A percentile compares a stretch with the other conserved stretches of the same genome.
Evolutionary conservation across 805 yeast genomes (phyloP).

Genomic region (Dipodascopsis uninucleata): DNA sequence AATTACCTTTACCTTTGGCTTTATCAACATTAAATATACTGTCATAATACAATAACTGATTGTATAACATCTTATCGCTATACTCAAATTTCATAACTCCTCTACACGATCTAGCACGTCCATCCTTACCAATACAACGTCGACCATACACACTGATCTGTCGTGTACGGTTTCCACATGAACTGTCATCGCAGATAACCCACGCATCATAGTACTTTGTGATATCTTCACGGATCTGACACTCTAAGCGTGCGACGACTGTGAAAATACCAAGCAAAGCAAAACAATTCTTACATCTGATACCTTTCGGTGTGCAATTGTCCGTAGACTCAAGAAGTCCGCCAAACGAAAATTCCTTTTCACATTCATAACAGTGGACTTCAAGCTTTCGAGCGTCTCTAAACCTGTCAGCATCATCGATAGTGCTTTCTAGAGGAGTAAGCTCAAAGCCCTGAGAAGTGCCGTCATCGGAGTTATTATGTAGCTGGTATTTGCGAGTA

Average conservation of each 20-base stretch:
- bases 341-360: constrained; percentile 57
- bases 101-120: constrained; percentile 61
- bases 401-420: constrained; percentile 80
- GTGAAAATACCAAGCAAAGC: constrained; percentile 49
- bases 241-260: constrained; percentile 70
- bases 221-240: constrained; percentile 63
- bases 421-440: constrained; percentile 75
- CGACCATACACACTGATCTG: constrained; percentile 88
- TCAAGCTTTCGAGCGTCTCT: constrained; percentile 54
- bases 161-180: constrained; percentile 76
- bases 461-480: constrained; percentile 28
- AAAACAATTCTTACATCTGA: constrained; percentile 64
- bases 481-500: constrained; percentile 51
- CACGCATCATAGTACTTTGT: constrained; percentile 81
- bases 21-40: constrained; percentile 78
- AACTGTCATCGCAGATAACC: constrained; percentile 77
- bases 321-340: constrained; percentile 63
- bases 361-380: constrained; percentile 60
- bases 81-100: constrained; percentile 79
- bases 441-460: constrained; percentile 34
- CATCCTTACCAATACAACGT: constrained; percentile 67
- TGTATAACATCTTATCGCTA: constrained; percentile 75
- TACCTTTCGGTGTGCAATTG: constrained; percentile 58
- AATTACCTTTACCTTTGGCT: constrained; percentile 43
- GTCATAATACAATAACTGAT: constrained; percentile 75